Percentiles rank a stretch among this genome's conserved stretches.
Conservation (phyloP, 768 basidiomycete genomes). For the Pulveroboletus ravenelii region DNA sequence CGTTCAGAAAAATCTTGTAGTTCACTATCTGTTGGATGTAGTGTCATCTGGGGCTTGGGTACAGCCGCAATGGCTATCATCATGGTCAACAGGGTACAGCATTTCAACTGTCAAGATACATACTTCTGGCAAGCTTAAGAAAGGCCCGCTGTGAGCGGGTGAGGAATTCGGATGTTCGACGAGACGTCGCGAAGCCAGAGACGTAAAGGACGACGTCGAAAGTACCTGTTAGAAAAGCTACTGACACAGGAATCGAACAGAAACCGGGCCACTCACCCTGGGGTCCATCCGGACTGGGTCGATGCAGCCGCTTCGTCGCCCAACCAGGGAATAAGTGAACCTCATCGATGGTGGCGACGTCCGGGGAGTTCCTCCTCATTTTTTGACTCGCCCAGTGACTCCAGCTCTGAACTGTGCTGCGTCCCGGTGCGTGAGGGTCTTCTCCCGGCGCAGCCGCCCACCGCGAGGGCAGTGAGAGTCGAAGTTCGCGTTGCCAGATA, state of each 20-base stretch:
- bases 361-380: slow-evolving; percentile 32
- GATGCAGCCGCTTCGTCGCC: slow-evolving; percentile 55
- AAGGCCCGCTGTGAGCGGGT: slow-evolving; percentile 76
- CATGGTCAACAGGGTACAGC: slow-evolving; percentile 1
- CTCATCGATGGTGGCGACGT: slow-evolving; percentile 36
- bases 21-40: slow-evolving; percentile 20
- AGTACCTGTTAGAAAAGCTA: slow-evolving; percentile 32
- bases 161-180: slow-evolving; percentile 53
- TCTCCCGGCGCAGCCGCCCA: slow-evolving; percentile 17
- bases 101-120: background rate
- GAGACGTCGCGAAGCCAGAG: slow-evolving; percentile 69
- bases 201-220: slow-evolving; percentile 73
- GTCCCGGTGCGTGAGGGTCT: slow-evolving; percentile 18
- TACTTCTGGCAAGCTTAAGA: slow-evolving; percentile 73
- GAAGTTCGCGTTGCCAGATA: slow-evolving; percentile 41
- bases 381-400: slow-evolving; percentile 62
- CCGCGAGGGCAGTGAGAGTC: slow-evolving; percentile 21
- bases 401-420: slow-evolving; percentile 42
- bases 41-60: slow-evolving; percentile 48
- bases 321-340: slow-evolving; percentile 76
- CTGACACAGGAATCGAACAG: background rate
- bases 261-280: slow-evolving; percentile 19
- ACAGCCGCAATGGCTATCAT: slow-evolving; percentile 64
- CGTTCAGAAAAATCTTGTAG: slow-evolving; percentile 25
- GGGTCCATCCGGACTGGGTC: slow-evolving; percentile 17